A percentile compares a stretch with the other conserved stretches of the same genome.
These are phyloP conservation scores for Porogramme epimiltina DNA, from an alignment of 1,284 basidiomycete species.

Conservation along the genomic window DNA sequence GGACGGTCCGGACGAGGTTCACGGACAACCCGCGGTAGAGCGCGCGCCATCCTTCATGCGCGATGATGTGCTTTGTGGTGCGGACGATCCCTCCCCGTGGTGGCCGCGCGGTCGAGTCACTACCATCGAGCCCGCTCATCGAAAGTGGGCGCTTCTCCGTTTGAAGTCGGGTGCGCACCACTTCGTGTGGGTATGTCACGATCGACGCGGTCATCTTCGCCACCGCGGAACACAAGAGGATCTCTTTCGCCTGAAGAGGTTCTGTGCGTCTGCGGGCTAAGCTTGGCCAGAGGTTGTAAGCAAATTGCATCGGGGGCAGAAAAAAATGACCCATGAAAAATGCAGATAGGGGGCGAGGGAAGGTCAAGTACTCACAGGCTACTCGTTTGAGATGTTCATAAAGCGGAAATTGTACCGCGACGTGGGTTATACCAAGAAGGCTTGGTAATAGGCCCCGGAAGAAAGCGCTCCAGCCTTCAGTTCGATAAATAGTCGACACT, in stretches of 20 bases:
- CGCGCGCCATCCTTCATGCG: constrained; percentile 83
- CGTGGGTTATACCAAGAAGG: constrained; percentile 87
- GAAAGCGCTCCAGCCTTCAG: constrained; percentile 84
- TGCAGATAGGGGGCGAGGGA: not conserved
- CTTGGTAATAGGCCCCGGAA: constrained; percentile 91
- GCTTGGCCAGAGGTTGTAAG: constrained; percentile 5
- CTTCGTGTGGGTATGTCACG: constrained; percentile 95
- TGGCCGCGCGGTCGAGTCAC: constrained; percentile 28
- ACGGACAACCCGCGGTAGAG: constrained; percentile 90
- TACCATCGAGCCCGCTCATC: constrained; percentile 41
- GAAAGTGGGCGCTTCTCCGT: constrained; percentile 71
- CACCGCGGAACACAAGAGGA: constrained; percentile 84
- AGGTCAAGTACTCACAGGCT: constrained; percentile 70
- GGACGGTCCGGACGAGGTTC: constrained; percentile 90
- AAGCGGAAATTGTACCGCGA: constrained; percentile 95
- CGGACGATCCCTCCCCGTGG: constrained; percentile 66
- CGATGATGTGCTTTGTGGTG: constrained; percentile 72
- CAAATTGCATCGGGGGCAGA: constrained; percentile 1
- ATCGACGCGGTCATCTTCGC: constrained; percentile 95
- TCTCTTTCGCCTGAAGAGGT: constrained; percentile 67
- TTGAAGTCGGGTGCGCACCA: constrained; percentile 89
- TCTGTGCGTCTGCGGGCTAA: constrained; percentile 55
- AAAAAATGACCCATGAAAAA: too few relatives aligned
- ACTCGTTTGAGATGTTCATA: constrained; percentile 88
- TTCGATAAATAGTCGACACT: constrained; percentile 81